phyloP scores from a whole-genome alignment of 805 yeast species.

The Trichomonascus vanleenenianus region DNA sequence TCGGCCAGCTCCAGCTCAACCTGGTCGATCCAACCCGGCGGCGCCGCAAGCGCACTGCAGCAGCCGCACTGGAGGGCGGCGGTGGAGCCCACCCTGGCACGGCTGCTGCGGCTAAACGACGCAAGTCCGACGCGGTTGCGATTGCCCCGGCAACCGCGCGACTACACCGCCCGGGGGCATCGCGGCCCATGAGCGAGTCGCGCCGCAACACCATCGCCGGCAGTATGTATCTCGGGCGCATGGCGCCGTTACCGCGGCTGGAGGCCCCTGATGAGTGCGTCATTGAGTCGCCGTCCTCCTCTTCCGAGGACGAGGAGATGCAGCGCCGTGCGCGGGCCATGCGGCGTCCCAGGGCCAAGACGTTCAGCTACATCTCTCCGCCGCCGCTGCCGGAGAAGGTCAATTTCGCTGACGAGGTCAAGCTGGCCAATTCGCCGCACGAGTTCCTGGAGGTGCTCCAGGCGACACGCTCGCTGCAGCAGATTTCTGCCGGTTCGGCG shows the following conservation, averaged over 20 bases:
- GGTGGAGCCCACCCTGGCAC: neutral
- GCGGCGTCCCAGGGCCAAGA: slow-evolving; percentile 2
- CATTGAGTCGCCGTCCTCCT: slow-evolving; percentile 4
- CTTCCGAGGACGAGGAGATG: slow-evolving; percentile 3
- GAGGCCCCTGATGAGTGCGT: neutral
- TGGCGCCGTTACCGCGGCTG: neutral
- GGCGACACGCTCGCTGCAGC: slow-evolving; percentile 36
- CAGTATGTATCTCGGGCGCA: neutral
- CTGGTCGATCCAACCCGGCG: slow-evolving; percentile 15
- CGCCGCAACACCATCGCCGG: neutral
- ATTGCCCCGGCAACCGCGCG: neutral
- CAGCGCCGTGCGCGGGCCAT: neutral
- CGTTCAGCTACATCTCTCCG: slow-evolving; percentile 15
- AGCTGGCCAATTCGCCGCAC: slow-evolving; percentile 21
- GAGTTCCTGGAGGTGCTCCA: slow-evolving; percentile 34
- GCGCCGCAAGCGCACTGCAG: slow-evolving; percentile 1
- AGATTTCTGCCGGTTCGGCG: slow-evolving; percentile 26
- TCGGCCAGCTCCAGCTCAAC: slow-evolving; percentile 47
- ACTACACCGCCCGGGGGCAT: neutral
- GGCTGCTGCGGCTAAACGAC: neutral
- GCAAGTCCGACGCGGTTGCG: neutral
- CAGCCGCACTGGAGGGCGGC: neutral
- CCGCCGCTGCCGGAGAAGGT: slow-evolving; percentile 29
- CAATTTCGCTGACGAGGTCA: slow-evolving; percentile 19
- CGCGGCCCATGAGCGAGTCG: neutral